A percentile compares a stretch with the other conserved stretches of the same genome.
Conservation (phyloP, 139 green algal genomes). For the Monoraphidium neglectum region DNA sequence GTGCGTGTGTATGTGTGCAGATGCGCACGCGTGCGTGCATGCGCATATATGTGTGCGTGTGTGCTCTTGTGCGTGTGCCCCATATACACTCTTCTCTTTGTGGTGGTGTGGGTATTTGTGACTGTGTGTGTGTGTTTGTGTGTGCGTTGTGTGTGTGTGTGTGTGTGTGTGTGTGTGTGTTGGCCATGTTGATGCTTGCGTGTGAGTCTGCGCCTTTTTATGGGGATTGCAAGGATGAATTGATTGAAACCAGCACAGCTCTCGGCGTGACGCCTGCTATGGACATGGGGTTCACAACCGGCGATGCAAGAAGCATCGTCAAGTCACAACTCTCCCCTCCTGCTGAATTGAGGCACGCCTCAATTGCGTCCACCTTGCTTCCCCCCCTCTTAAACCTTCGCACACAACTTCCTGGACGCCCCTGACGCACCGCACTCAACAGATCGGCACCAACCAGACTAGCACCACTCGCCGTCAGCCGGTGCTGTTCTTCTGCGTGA, state of each 20-base stretch:
- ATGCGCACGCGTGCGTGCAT: neutral
- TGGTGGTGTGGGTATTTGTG: neutral
- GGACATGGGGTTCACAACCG: neutral
- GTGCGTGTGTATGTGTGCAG: neutral
- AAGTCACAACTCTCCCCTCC: neutral
- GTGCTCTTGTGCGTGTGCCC: neutral
- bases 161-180: neutral
- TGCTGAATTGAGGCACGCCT: too few species aligned
- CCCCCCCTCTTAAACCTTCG: conserved; percentile 18
- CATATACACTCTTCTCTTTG: neutral
- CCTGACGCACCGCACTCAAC: too few species aligned
- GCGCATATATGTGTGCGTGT: conserved; percentile 7
- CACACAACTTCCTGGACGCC: too few species aligned
- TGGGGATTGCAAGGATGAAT: too few species aligned
- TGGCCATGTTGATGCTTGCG: too few species aligned
- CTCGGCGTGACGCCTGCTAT: neutral
- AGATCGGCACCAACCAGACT: conserved; percentile 49
- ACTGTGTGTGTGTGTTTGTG: neutral
- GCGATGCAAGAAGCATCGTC: neutral
- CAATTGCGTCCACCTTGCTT: neutral
- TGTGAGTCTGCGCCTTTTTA: too few species aligned
- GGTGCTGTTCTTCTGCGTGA: conserved; percentile 59
- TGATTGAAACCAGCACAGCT: too few species aligned
- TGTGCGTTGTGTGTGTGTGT: neutral
- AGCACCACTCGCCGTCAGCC: conserved; percentile 41